Conservation (phyloP, 2,329 filamentous ascomycete species). For the Trichophyton schoenleinii region DNA sequence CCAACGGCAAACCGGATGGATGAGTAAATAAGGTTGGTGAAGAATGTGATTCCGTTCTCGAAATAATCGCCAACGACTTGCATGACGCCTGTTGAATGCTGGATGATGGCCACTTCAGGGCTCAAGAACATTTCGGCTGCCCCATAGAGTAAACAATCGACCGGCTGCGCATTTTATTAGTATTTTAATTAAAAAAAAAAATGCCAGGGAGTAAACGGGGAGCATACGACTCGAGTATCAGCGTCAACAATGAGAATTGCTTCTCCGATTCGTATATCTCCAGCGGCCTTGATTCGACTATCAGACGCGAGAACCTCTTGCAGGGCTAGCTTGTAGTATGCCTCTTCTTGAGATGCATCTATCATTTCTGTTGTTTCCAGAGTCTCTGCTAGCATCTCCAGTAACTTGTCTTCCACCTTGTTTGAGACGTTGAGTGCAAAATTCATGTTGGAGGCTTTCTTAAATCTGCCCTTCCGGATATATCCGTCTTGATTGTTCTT, state of each 20-base stretch:
- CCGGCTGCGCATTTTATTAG: slow-evolving; percentile 28
- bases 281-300: slow-evolving; percentile 54
- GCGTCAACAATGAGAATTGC: slow-evolving; percentile 59
- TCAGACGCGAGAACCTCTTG: slow-evolving; percentile 39
- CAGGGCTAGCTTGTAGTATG: slow-evolving; percentile 21
- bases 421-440: slow-evolving; percentile 52
- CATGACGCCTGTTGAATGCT: slow-evolving; percentile 65
- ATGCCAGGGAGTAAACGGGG: background rate
- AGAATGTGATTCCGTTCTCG: slow-evolving; percentile 65
- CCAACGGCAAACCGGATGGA: slow-evolving; percentile 59
- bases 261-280: slow-evolving; percentile 74
- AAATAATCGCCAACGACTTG: slow-evolving; percentile 61
- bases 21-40: slow-evolving; percentile 66
- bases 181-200: background rate
- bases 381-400: slow-evolving; percentile 11
- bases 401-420: slow-evolving; percentile 49
- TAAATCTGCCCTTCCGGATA: slow-evolving; percentile 51
- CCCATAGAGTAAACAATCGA: slow-evolving; percentile 56
- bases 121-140: slow-evolving; percentile 58
- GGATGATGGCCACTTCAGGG: slow-evolving; percentile 58
- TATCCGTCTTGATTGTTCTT: slow-evolving; percentile 38
- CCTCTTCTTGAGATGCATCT: slow-evolving; percentile 34
- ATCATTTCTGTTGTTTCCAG: slow-evolving; percentile 13
- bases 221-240: slow-evolving; percentile 47
- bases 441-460: slow-evolving; percentile 68